A percentile compares a stretch with the other conserved stretches of the same genome.
Conservation (phyloP, 208 protist genomes). For the Herpetomonas tarakana region DNA sequence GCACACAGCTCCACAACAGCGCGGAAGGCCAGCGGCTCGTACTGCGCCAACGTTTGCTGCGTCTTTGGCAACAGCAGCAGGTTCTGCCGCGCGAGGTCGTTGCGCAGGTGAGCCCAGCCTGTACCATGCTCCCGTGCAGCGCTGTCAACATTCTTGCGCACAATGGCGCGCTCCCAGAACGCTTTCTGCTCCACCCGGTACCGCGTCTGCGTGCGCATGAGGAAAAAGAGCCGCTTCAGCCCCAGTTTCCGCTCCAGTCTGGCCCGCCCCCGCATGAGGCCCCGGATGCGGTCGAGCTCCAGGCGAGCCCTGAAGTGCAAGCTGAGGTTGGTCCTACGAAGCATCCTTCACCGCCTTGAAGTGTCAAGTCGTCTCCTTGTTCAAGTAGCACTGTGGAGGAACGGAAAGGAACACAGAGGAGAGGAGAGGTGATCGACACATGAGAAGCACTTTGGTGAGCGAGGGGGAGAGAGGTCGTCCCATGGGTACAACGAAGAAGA, state of each 20-base stretch:
- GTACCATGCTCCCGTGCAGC: constrained; percentile 82
- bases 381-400: no score
- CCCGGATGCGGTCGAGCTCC: constrained; percentile 83
- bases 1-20: constrained; percentile 82
- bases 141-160: constrained; percentile 86
- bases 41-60: constrained; percentile 80
- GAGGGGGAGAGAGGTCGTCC: no score
- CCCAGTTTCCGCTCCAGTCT: constrained; percentile 82
- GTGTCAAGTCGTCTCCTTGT: no score
- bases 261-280: constrained; percentile 74
- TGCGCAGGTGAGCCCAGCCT: constrained; percentile 68
- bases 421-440: no score
- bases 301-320: constrained; percentile 68
- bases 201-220: constrained; percentile 86
- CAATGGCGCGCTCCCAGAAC: constrained; percentile 78
- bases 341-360: no score
- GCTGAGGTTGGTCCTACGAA: constrained; percentile 34
- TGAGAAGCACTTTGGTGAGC: no score
- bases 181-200: constrained; percentile 85
- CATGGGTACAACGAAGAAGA: no score
- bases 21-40: constrained; percentile 88
- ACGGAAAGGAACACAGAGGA: no score
- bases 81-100: constrained; percentile 84
- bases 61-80: constrained; percentile 65
- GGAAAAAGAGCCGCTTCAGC: constrained; percentile 78